Evolutionary conservation across 2,329 filamentous ascomycete genomes (phyloP).

Genomic region (Alternaria solani): DNA sequence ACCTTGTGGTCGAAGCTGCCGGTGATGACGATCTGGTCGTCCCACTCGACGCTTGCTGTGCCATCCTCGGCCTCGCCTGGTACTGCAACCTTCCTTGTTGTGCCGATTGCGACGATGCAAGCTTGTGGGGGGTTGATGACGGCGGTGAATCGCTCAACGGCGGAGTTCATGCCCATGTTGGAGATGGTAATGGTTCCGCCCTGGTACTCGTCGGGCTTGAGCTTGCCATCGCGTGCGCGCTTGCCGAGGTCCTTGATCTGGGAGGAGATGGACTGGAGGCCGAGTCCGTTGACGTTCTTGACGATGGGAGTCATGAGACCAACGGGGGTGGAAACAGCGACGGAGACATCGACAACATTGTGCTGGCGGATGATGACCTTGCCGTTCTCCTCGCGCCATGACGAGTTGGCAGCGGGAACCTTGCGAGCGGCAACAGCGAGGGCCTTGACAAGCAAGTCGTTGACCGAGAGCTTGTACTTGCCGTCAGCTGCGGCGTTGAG

Average conservation of each 20-base stretch:
- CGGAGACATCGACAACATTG: constrained; percentile 91
- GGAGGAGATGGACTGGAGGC: constrained; percentile 85
- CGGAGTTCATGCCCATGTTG: constrained; percentile 99
- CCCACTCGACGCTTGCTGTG: constrained; percentile 78
- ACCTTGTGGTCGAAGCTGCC: constrained; percentile 99
- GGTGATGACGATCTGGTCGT: constrained; percentile 95
- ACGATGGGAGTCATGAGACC: constrained; percentile 98
- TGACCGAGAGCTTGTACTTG: constrained; percentile 99
- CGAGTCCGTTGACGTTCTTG: constrained; percentile 83
- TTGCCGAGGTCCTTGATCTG: constrained; percentile 97
- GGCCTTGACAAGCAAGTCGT: constrained; percentile 99
- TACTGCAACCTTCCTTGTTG: constrained; percentile 92
- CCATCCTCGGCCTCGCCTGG: constrained; percentile 85
- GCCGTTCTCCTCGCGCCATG: constrained; percentile 83
- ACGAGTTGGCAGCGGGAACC: constrained; percentile 94
- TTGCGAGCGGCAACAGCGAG: constrained; percentile 87
- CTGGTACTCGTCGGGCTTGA: constrained; percentile 99
- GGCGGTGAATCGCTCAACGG: constrained; percentile 95
- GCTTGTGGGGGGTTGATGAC: constrained; percentile 99
- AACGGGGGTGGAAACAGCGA: constrained; percentile 90
- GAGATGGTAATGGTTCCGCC: constrained; percentile 98
- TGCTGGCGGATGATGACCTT: constrained; percentile 85
- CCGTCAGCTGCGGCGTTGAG: constrained; percentile 89
- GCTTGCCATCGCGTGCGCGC: constrained; percentile 94
- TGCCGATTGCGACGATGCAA: constrained; percentile 92